These are phyloP conservation scores for Myxozyma vanderwaltii DNA, from an alignment of 805 yeast species.

Conservation along the genomic window DNA sequence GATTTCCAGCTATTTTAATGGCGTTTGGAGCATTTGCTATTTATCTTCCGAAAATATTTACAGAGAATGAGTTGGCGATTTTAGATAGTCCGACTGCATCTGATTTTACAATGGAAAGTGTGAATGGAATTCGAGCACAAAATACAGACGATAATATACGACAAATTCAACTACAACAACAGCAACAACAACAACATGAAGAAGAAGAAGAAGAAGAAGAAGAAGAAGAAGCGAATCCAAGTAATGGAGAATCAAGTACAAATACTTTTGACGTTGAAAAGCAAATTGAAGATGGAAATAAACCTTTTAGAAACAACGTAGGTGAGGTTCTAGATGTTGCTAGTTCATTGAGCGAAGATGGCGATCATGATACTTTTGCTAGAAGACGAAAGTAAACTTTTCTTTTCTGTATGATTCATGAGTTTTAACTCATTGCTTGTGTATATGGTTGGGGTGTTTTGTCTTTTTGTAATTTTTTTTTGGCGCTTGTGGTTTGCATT, in stretches of 20 bases:
- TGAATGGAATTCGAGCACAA: too few species aligned
- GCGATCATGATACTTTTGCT: background rate
- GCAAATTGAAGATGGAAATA: background rate
- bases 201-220: too few species aligned
- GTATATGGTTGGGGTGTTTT: too few species aligned
- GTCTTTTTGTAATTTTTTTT: too few species aligned
- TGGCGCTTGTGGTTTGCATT: too few species aligned
- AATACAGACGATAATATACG: too few species aligned
- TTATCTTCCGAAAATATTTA: slow-evolving; percentile 64
- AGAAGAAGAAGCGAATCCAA: background rate
- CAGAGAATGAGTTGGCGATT: slow-evolving; percentile 57
- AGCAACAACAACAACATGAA: too few species aligned
- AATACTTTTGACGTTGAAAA: background rate
- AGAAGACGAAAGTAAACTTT: background rate
- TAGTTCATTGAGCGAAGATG: background rate
- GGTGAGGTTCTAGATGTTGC: background rate
- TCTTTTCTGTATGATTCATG: background rate
- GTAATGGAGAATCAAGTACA: background rate
- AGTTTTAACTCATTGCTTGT: background rate
- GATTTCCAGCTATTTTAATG: slow-evolving; percentile 74
- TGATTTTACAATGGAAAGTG: slow-evolving; percentile 42
- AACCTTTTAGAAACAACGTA: background rate
- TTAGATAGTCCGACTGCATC: slow-evolving; percentile 63
- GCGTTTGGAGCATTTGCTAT: slow-evolving; percentile 63
- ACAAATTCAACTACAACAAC: too few species aligned